phyloP scores from a whole-genome alignment of 805 yeast species.

The Wickerhamiella slavikovae region DNA sequence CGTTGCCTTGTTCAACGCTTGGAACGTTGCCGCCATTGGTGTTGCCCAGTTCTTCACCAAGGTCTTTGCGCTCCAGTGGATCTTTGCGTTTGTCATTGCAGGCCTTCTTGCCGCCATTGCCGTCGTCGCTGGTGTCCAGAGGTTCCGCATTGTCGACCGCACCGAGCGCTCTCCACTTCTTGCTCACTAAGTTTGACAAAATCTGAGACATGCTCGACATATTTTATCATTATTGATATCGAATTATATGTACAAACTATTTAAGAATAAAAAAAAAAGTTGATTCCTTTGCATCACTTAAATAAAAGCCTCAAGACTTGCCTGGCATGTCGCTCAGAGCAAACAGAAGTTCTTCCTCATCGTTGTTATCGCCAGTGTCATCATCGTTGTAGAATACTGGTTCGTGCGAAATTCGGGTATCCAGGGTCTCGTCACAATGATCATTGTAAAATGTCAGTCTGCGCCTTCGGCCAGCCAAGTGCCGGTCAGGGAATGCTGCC shows the following conservation, averaged over 20 bases:
- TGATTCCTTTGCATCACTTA: no score
- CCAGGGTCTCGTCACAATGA: conserved; percentile 1
- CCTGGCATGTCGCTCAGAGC: conserved; percentile 11
- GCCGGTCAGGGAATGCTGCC: conserved; percentile 11
- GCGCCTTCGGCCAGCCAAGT: conserved; percentile 4
- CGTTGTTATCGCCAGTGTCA: conserved; percentile 2
- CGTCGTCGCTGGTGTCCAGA: conserved; percentile 20
- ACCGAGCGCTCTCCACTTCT: conserved; percentile 9
- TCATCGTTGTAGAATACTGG: background rate
- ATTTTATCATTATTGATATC: no score
- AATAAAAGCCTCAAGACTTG: no score
- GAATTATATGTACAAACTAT: background rate
- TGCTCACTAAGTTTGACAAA: no score
- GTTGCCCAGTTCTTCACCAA: conserved; percentile 49
- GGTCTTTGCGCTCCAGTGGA: conserved; percentile 67
- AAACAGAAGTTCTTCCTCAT: conserved; percentile 11
- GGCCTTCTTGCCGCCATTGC: conserved; percentile 34
- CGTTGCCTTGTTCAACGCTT: conserved; percentile 36
- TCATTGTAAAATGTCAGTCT: conserved; percentile 10
- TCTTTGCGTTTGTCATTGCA: conserved; percentile 52
- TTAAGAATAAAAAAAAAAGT: background rate
- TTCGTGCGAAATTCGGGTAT: conserved; percentile 4
- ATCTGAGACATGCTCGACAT: no score
- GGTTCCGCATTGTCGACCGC: conserved; percentile 4
- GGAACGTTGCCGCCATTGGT: conserved; percentile 44